A percentile compares a stretch with the other conserved stretches of the same genome.
Conservation (phyloP, 352 stramenopile genomes). For the Phytophthora pini region DNA sequence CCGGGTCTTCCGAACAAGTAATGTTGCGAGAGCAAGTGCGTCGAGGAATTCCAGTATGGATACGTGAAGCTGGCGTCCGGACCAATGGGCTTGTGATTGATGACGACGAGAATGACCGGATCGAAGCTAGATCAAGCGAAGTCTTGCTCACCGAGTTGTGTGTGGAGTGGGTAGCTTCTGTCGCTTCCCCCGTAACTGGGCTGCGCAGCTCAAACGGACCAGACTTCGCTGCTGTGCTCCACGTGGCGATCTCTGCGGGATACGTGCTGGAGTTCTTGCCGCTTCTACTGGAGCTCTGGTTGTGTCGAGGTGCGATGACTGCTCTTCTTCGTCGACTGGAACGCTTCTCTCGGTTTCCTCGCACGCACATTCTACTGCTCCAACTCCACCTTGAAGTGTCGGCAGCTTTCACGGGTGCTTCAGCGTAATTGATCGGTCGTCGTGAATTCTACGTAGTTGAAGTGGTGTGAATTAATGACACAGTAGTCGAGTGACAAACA, state of each 20-base stretch:
- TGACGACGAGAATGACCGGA: background rate
- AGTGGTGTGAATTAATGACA: no score
- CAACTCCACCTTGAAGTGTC: background rate
- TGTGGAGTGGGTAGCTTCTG: constrained; percentile 10
- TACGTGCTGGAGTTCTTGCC: background rate
- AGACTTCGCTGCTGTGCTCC: background rate
- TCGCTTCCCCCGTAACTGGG: background rate
- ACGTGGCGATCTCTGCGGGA: background rate
- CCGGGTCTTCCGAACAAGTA: background rate
- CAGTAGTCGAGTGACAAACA: no score
- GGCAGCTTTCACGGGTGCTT: background rate
- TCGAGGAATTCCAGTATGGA: constrained; percentile 17
- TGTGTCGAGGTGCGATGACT: background rate
- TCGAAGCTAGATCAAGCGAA: background rate
- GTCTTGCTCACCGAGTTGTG: constrained; percentile 28
- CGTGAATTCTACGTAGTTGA: no score
- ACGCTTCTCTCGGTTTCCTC: background rate
- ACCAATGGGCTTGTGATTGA: background rate
- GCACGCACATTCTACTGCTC: background rate
- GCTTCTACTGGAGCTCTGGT: background rate
- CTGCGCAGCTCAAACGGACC: background rate
- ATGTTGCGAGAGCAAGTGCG: constrained; percentile 20
- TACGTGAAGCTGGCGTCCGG: constrained; percentile 8
- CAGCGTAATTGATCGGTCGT: no score
- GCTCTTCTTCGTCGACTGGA: background rate